Conservation (phyloP, 73 alveolate species). For the Tetrahymena elliotti region DNA sequence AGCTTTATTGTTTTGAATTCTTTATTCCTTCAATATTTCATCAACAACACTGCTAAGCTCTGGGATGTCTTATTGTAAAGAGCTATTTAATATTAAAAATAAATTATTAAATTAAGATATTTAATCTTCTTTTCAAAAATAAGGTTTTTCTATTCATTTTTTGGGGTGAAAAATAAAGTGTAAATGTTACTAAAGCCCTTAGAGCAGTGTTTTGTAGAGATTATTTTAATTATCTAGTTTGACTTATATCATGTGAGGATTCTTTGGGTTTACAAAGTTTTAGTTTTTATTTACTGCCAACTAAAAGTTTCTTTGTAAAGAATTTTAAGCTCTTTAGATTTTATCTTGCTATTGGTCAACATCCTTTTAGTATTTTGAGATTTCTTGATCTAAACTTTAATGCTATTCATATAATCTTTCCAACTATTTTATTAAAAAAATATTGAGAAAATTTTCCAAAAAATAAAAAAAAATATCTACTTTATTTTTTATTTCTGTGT, state of each 20-base stretch:
- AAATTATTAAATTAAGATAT: background rate
- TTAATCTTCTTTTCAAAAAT: no score
- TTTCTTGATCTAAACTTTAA: constrained; percentile 8
- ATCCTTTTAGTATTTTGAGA: background rate
- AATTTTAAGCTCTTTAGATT: constrained; percentile 12
- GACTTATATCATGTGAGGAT: constrained; percentile 17
- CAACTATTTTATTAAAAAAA: background rate
- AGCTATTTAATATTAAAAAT: background rate
- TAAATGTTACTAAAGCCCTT: constrained; percentile 19
- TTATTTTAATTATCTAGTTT: constrained; percentile 17
- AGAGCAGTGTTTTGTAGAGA: constrained; percentile 6
- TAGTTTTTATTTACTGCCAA: background rate
- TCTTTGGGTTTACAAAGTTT: constrained; percentile 2
- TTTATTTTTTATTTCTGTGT: constrained; percentile 69
- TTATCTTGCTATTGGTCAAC: background rate
- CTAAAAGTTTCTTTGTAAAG: background rate
- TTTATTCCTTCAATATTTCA: background rate
- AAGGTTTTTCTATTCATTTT: no score
- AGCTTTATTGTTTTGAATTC: background rate
- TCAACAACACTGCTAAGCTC: background rate
- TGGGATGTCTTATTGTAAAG: background rate
- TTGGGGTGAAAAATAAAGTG: background rate
- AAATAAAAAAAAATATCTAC: background rate
- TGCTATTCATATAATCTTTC: constrained; percentile 26
- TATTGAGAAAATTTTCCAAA: background rate